Evolutionary conservation across 2,329 filamentous ascomycete genomes (phyloP).

Genomic region (Alternaria alternata): DNA sequence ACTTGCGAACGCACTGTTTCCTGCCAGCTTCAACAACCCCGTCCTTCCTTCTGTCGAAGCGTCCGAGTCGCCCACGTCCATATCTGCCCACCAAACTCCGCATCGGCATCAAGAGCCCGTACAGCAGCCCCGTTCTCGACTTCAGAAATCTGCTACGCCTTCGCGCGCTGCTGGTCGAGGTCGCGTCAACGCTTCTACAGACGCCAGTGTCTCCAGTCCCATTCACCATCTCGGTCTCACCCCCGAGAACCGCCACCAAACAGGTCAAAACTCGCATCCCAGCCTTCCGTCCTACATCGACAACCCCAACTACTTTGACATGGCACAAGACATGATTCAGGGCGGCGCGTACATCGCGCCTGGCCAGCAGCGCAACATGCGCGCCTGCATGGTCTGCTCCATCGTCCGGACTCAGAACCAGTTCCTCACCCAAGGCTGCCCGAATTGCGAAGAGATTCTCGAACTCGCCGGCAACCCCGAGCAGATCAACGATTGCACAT

Average conservation of each 20-base stretch:
- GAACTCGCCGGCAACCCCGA: conserved; percentile 81
- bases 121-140: not conserved
- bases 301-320: not conserved
- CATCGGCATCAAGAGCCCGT: not conserved
- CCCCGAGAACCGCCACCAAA: not conserved
- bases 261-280: not conserved
- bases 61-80: not conserved
- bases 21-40: conserved; percentile 3
- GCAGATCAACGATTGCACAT: conserved; percentile 89
- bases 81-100: not conserved
- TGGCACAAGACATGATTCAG: conserved; percentile 42
- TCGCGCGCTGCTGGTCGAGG: not conserved
- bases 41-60: not conserved
- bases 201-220: conserved; percentile 7
- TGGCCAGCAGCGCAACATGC: conserved; percentile 81
- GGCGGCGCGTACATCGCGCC: conserved; percentile 72
- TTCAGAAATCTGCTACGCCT: conserved; percentile 1
- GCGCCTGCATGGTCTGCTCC: conserved; percentile 98
- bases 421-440: conserved; percentile 87
- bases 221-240: not conserved
- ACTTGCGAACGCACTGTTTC: conserved; percentile 17
- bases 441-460: conserved; percentile 95
- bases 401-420: conserved; percentile 85
- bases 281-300: conserved; percentile 5
- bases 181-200: conserved; percentile 7